Conservation (phyloP, 2,329 filamentous ascomycete genomes). For the Hortaea sp. region DNA sequence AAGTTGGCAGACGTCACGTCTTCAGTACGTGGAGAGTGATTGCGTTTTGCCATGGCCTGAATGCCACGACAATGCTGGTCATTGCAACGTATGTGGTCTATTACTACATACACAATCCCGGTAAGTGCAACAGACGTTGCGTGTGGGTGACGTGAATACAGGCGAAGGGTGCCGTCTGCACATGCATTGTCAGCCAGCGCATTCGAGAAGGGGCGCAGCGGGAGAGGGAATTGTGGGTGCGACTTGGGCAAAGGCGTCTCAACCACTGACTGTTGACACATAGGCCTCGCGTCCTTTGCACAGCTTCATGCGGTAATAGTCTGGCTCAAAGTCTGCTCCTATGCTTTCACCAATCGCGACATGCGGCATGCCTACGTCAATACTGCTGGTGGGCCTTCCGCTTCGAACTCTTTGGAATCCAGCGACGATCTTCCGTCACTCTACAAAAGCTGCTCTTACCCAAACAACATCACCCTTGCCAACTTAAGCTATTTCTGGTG, state of each 20-base stretch:
- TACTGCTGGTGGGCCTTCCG: constrained; percentile 56
- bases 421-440: constrained; percentile 55
- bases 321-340: constrained; percentile 92
- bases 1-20: constrained; percentile 8
- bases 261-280: neutral
- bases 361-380: constrained; percentile 75
- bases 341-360: constrained; percentile 93
- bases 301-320: constrained; percentile 90
- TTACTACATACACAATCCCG: constrained; percentile 78
- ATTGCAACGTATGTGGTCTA: constrained; percentile 82
- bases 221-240: no score
- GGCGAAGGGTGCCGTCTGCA: no score
- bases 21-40: constrained; percentile 63
- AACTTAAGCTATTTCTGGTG: constrained; percentile 97
- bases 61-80: constrained; percentile 69
- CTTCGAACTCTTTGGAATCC: constrained; percentile 13
- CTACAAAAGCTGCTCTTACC: constrained; percentile 78
- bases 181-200: no score
- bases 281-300: constrained; percentile 78
- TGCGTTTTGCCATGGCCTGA: constrained; percentile 65
- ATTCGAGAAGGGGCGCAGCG: no score
- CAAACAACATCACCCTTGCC: constrained; percentile 73
- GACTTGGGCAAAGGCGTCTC: no score
- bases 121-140: neutral
- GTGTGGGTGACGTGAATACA: no score